These are phyloP conservation scores for Yueomyces sinensis DNA, from an alignment of 805 yeast genomes.

Conservation along the genomic window DNA sequence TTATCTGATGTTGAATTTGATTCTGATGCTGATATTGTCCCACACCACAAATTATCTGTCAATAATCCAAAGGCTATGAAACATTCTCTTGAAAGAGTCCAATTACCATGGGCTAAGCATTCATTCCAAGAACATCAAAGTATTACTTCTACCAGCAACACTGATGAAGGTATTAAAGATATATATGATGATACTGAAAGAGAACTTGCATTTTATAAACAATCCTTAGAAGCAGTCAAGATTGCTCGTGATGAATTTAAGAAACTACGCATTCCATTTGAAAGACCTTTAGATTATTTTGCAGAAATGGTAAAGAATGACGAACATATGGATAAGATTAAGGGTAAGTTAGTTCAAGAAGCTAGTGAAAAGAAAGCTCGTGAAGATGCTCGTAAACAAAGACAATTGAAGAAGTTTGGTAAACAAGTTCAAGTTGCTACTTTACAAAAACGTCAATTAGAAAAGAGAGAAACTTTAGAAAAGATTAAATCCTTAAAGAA, in stretches of 20 bases:
- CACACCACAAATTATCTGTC: slow-evolving; percentile 77
- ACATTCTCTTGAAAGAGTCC: slow-evolving; percentile 53
- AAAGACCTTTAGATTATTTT: slow-evolving; percentile 89
- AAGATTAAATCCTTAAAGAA: slow-evolving; percentile 83
- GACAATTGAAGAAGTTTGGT: slow-evolving; percentile 92
- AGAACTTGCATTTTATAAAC: slow-evolving; percentile 90
- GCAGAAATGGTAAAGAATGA: slow-evolving; percentile 98
- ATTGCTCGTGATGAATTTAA: slow-evolving; percentile 54
- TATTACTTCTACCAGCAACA: slow-evolving; percentile 43
- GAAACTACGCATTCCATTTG: slow-evolving; percentile 69
- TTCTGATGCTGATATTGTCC: slow-evolving; percentile 89
- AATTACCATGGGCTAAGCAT: slow-evolving; percentile 44
- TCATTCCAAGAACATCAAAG: slow-evolving; percentile 79
- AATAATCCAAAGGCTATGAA: slow-evolving; percentile 78
- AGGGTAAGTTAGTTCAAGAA: slow-evolving; percentile 66
- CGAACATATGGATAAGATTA: slow-evolving; percentile 93
- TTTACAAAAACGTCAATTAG: slow-evolving; percentile 84
- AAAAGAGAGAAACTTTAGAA: slow-evolving; percentile 80
- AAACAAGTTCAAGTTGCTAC: slow-evolving; percentile 93
- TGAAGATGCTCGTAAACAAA: slow-evolving; percentile 87
- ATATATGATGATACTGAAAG: slow-evolving; percentile 93
- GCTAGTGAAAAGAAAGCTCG: slow-evolving; percentile 77
- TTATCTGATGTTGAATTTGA: slow-evolving; percentile 86
- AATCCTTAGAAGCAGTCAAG: slow-evolving; percentile 74
- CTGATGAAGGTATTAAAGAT: slow-evolving; percentile 62